These are phyloP conservation scores for Penicillium sp. DNA, from an alignment of 2,329 filamentous ascomycete genomes.

Conservation along the genomic window DNA sequence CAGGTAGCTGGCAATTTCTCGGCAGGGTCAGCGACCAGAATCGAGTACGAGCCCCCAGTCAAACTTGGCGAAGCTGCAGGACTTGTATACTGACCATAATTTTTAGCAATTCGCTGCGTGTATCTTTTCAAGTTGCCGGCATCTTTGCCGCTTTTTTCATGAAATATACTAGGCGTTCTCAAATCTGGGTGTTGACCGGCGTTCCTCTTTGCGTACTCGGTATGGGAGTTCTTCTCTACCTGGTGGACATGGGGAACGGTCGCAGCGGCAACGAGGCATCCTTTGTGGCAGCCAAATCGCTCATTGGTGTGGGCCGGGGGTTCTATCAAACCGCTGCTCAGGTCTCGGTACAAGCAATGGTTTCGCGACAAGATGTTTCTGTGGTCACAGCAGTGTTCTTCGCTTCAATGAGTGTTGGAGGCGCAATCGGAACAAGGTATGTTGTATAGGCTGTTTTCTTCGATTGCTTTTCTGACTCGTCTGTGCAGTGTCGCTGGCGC, in stretches of 20 bases:
- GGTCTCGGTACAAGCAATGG: conserved; percentile 39
- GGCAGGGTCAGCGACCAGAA: conserved; percentile 36
- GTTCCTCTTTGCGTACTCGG: conserved; percentile 39
- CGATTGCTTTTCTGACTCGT: background rate
- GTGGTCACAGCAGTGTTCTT: conserved; percentile 41
- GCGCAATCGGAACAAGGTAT: conserved; percentile 35
- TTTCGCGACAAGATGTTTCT: conserved; percentile 37
- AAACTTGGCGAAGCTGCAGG: background rate
- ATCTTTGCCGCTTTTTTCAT: conserved; percentile 39
- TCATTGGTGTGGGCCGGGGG: conserved; percentile 38
- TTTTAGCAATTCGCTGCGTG: conserved; percentile 31
- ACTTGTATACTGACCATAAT: background rate
- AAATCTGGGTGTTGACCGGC: conserved; percentile 34
- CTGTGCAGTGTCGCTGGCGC: conserved; percentile 33
- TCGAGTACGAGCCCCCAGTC: conserved; percentile 14
- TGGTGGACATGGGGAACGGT: conserved; percentile 25
- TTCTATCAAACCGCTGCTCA: conserved; percentile 38
- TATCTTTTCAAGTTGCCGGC: conserved; percentile 42
- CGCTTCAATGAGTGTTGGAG: conserved; percentile 36
- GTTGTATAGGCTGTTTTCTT: background rate
- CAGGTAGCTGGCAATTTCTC: conserved; percentile 42
- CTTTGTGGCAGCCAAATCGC: conserved; percentile 37
- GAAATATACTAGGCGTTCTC: conserved; percentile 39
- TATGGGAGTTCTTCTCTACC: conserved; percentile 32
- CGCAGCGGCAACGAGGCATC: conserved; percentile 34